Evolutionary conservation across 2,329 filamentous ascomycete genomes (phyloP), one percentile per base, ranked within the genome.

Genomic region (Aspergillus aculeatinus): DNA sequence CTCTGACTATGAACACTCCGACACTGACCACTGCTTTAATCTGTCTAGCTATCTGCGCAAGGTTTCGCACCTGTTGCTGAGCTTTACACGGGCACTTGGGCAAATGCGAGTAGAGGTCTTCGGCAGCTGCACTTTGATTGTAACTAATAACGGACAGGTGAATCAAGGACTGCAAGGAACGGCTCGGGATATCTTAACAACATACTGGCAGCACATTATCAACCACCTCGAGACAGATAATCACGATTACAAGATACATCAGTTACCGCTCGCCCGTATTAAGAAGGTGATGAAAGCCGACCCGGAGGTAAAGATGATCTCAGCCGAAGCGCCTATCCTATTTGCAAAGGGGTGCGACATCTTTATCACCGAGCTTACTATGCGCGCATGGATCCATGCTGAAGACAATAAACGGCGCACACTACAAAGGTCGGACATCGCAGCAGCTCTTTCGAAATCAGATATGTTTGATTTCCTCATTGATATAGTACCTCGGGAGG

Each of bases 201-300:
- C 94, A 5, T 99, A 99, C 80, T 99, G 95, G 95, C 95, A 99
- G 77, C 94, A 99, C 73, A 95, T 93, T 64, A 96, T 99, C 80
- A 94, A 89, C 67, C 92, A 96, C 75, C 87, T 99, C 60, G 95
- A 99, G 79, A 91, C 86, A 61, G 95, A 98, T 70, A 92, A 90
- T 52, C 95, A 99, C 77, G 95, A 99, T 78, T 99, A 98, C 84
- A 99, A 99, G 79, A 86, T 98, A 59, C 95, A 99, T 76, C 95
- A 98, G 76, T 84, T 99, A 44, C 95, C 95, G 1, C 84, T 99
- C 47, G 95, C 95, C n/a, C 89, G 95, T 57, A 99, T 99, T 81
- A 99, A 99, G 83, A 99, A 99, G 78, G 95, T 99, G 67, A 99
- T 99, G 95, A 99, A 99, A 80, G 95, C 95, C 0, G 95, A 99